A percentile compares a stretch with the other conserved stretches of the same genome.
phyloP scores from a whole-genome alignment of 257 asterid genomes.

The Nicotiana otophora region DNA sequence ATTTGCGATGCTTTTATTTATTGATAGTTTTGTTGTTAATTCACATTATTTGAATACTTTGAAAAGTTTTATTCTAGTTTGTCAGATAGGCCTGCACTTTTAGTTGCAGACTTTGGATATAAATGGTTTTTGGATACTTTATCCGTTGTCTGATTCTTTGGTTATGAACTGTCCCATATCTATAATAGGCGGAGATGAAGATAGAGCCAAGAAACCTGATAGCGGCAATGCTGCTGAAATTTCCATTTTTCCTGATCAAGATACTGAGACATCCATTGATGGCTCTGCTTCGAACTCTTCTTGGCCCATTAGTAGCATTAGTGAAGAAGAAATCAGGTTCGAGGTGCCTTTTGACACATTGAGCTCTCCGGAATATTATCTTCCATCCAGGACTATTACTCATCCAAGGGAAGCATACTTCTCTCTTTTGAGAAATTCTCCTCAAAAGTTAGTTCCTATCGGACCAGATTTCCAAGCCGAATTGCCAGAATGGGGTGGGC shows the following conservation, averaged over 20 bases:
- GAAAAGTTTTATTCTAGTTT: not conserved
- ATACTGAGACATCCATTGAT: constrained; percentile 9
- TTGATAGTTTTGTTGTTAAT: not conserved
- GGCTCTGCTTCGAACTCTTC: constrained; percentile 26
- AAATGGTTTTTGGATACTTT: not conserved
- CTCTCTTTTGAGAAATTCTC: constrained; percentile 29
- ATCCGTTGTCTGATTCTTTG: not conserved
- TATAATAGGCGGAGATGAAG: constrained; percentile 23
- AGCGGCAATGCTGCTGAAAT: constrained; percentile 12
- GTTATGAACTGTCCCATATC: not conserved
- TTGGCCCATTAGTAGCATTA: constrained; percentile 22
- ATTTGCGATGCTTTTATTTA: not conserved
- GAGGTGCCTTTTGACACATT: constrained; percentile 23
- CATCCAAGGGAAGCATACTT: constrained; percentile 24
- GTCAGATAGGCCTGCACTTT: not conserved
- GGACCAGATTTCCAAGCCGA: constrained; percentile 34
- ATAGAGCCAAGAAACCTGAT: constrained; percentile 13
- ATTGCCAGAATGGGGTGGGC: constrained; percentile 26
- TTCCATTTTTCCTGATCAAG: constrained; percentile 7
- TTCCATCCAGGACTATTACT: constrained; percentile 11
- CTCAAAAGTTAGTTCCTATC: constrained; percentile 29
- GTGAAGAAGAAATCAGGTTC: constrained; percentile 24
- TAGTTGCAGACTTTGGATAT: not conserved
- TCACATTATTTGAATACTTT: not conserved
- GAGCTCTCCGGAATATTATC: constrained; percentile 20